Base-by-base conservation (phyloP, 2,329 filamentous ascomycete genomes). In the Hypoxylon sp. region DNA sequence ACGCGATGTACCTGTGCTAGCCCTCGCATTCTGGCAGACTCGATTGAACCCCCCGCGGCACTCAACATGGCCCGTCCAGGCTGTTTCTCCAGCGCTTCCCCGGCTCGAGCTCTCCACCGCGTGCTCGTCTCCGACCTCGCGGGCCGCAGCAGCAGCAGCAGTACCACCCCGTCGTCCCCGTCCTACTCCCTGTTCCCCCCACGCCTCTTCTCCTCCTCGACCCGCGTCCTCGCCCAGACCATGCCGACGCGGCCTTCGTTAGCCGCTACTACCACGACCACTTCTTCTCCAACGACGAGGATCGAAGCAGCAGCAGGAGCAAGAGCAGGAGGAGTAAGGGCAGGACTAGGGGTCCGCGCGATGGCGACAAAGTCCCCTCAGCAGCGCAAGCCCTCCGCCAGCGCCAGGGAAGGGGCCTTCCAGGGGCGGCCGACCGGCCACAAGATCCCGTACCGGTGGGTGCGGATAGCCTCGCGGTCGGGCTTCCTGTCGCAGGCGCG, bases 391-490 rank as follows among this genome's bases (percentile, higher is more conserved):
- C 33, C 31, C 50, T 31, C 7, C 48, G 8, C 23, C 48, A 50
- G 49, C 54, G 49, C 50, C 52, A n/a, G n/a, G n/a, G n/a, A n/a
- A n/a, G 23, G 54, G 29, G 24, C 18, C 38, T 15, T 24, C 20
- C 67, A 54, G n/a, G 63, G 66, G 29, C 57, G 63, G 33, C 75
- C 75, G 29, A 75, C 75, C 68, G 77, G 87, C 74, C 64, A 75
- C 13, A 77, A 80, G 45, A 86, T 87, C 48, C 65, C 62, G 1
- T 67, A 65, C 67, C 63, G 61, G 5, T 74, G 74, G 31, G 70
- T 74, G 6, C 62, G 67, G 11, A 72, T 86, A 45, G 59, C 42
- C 15, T 24, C 49, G 3, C 24, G 55, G 8, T 43, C 37, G 2
- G 60, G 52, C 35, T 2, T n/a, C 2, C 64, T 73, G 2, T 55